Base-by-base conservation (phyloP, 2,329 filamentous ascomycete species). In the Aspergillus viridinutans region DNA sequence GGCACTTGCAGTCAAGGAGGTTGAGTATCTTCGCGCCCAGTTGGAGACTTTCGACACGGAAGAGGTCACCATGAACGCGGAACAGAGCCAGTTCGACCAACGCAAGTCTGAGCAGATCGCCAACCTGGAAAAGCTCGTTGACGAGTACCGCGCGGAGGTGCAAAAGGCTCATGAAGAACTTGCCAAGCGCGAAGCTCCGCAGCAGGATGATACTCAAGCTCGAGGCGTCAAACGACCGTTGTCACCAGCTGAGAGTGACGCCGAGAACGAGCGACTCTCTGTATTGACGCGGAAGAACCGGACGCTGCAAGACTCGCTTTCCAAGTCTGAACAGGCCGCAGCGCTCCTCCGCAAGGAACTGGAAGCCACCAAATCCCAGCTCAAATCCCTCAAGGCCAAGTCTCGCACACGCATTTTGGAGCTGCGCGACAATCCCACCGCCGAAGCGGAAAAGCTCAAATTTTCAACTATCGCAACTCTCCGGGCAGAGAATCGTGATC, bases 1-100 rank as follows among this genome's bases (percentile, higher is more conserved):
- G 57, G 85, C 83, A 0, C 82, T 99, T 7, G 91, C 92, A 0
- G 82, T 91, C 25, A 97, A 97, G 69, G 95, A 99, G 71, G 90
- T 94, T 0, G 92, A 97, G 64, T 96, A 96, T 70, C 82, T 99
- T 6, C 89, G 94, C 23, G 93, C 91, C 0, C 94, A 99, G 73
- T 82, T 97, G 54, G 92, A 92, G 75, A 88, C 90, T 0, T 89
- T 95, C 58, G 90, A 97, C 67, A 84, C 85, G 0, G 94, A 99
- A 73, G 92, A 97, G 67, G 85, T 86, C 53, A 92, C 92, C 0
- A 89, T 97, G 76, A 86, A 93, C 49, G 67, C 67, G 55, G 85
- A 90, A 0, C 90, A 91, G 35, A 86, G 84, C 35, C 74, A 72
- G 47, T 88, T 89, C 54, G 90, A 99, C 67, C 84, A 89, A 63